Evolutionary conservation across 2,329 filamentous ascomycete genomes (phyloP).

Genomic region (Fusarium compactum): DNA sequence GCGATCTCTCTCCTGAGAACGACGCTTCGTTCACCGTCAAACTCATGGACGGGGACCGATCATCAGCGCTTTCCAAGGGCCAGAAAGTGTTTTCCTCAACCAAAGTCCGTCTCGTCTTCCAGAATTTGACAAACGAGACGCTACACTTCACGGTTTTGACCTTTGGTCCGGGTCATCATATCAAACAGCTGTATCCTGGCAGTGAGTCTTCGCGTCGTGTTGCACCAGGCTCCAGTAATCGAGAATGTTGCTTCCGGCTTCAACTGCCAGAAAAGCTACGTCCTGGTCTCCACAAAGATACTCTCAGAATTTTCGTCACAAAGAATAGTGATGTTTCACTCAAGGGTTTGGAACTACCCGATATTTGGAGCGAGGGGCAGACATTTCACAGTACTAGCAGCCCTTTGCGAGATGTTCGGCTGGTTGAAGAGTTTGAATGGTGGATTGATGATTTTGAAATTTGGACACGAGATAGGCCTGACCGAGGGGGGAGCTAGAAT

Average conservation of each 20-base stretch:
- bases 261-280: background rate
- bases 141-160: background rate
- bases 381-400: background rate
- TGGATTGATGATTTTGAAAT: slow-evolving; percentile 5
- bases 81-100: background rate
- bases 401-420: background rate
- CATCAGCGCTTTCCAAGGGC: background rate
- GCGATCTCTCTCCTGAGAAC: background rate
- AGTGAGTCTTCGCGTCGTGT: background rate
- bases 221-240: background rate
- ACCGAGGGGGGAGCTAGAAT: background rate
- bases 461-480: background rate
- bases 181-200: background rate
- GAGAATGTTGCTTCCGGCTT: background rate
- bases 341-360: background rate
- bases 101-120: background rate
- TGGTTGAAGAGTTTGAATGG: background rate
- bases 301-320: background rate
- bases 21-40: background rate
- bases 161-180: background rate
- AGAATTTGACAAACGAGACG: background rate
- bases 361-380: background rate
- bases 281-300: background rate
- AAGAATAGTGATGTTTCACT: slow-evolving; percentile 1
- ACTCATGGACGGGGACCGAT: background rate